phyloP scores from a whole-genome alignment of 2,329 filamentous ascomycete species.

The Aspergillus sp. region DNA sequence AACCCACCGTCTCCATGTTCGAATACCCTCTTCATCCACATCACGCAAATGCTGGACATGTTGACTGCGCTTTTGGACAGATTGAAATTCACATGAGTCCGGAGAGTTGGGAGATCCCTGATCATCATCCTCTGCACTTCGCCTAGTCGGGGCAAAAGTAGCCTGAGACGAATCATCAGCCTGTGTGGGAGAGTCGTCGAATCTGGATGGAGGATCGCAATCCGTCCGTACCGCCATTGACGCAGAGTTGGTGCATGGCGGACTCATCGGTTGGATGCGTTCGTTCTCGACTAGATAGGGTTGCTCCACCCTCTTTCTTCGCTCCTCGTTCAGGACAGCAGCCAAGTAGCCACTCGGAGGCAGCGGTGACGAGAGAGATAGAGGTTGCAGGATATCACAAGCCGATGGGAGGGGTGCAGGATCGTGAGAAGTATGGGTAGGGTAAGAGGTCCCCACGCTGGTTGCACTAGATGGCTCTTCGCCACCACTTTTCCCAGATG shows the following conservation, averaged over 20 bases:
- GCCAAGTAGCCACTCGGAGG: conserved; percentile 27
- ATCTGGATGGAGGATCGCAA: conserved; percentile 5
- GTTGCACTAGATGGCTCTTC: conserved; percentile 14
- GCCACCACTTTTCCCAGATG: conserved; percentile 18
- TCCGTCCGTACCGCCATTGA: conserved; percentile 7
- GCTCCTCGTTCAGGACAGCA: conserved; percentile 17
- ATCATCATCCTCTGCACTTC: conserved; percentile 9
- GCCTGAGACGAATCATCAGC: conserved; percentile 13
- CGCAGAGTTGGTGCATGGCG: background rate
- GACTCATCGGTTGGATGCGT: background rate
- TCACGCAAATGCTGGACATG: conserved; percentile 32
- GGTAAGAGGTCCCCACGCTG: conserved; percentile 9
- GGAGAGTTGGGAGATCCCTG: conserved; percentile 13
- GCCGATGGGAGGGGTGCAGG: conserved; percentile 19
- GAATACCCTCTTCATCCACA: conserved; percentile 28
- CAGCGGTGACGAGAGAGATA: conserved; percentile 22
- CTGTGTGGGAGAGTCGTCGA: conserved; percentile 7
- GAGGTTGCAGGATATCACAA: conserved; percentile 26
- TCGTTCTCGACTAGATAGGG: conserved; percentile 4
- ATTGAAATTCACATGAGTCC: conserved; percentile 3
- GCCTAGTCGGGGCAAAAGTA: conserved; percentile 12
- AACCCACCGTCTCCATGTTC: conserved; percentile 36
- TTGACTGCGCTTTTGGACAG: conserved; percentile 31
- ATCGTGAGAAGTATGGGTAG: conserved; percentile 4
- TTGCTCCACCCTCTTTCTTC: conserved; percentile 8